phyloP scores from a whole-genome alignment of 1,139 yeast genomes.

The Groenewaldozyma sp. region DNA sequence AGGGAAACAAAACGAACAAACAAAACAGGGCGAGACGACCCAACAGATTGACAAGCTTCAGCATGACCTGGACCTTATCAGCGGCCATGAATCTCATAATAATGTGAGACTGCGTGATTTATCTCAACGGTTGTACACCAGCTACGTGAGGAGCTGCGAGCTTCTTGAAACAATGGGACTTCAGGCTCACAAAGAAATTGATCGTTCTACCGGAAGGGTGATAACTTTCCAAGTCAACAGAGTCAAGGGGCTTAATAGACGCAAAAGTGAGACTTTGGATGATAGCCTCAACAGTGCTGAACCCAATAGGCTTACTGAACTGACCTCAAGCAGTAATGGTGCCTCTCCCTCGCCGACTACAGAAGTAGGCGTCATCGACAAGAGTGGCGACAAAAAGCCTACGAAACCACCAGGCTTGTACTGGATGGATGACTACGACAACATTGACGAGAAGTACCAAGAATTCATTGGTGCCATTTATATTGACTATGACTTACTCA shows the following conservation, averaged over 20 bases:
- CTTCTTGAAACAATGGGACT: slow-evolving; percentile 76
- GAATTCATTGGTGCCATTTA: slow-evolving; percentile 28
- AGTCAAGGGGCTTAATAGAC: slow-evolving; percentile 25
- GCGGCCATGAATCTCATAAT: slow-evolving; percentile 9
- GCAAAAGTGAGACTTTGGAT: not conserved
- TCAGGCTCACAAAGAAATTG: slow-evolving; percentile 28
- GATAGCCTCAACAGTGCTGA: not conserved
- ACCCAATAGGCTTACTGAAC: not conserved
- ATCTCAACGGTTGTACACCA: slow-evolving; percentile 30
- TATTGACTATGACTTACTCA: slow-evolving; percentile 45
- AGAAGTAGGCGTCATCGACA: not conserved
- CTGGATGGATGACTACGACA: slow-evolving; percentile 29
- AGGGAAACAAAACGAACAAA: not conserved
- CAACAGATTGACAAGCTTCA: slow-evolving; percentile 4
- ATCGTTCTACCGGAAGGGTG: slow-evolving; percentile 17
- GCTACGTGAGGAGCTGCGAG: slow-evolving; percentile 42
- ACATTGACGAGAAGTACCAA: slow-evolving; percentile 23
- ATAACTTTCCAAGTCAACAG: slow-evolving; percentile 24
- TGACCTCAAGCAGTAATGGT: not conserved
- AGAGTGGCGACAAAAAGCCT: slow-evolving; percentile 5
- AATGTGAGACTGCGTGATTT: slow-evolving; percentile 28
- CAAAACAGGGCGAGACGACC: not conserved
- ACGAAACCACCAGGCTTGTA: slow-evolving; percentile 18
- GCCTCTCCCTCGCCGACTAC: not conserved
- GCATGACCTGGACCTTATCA: slow-evolving; percentile 4